These are phyloP conservation scores for Axilococcus clingmanii DNA, from an alignment of 139 green algal genomes.

Conservation along the genomic window DNA sequence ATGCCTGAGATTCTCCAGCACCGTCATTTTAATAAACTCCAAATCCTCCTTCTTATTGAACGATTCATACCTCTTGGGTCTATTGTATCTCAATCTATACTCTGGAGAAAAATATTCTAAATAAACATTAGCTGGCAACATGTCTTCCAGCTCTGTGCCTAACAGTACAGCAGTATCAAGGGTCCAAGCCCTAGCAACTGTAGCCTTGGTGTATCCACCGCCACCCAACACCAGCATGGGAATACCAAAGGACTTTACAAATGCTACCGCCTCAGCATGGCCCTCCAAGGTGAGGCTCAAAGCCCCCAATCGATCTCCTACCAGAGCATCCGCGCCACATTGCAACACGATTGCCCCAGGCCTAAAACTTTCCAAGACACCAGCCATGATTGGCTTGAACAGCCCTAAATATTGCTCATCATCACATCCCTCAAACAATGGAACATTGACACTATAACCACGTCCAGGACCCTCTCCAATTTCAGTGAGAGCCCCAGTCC, in stretches of 20 bases:
- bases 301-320: constrained; percentile 78
- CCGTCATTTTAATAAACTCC: constrained; percentile 41
- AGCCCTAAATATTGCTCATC: constrained; percentile 58
- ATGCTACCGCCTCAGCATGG: constrained; percentile 77
- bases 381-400: constrained; percentile 70
- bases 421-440: constrained; percentile 50
- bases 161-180: constrained; percentile 53
- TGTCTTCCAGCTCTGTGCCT: constrained; percentile 34
- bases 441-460: constrained; percentile 77
- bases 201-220: constrained; percentile 94
- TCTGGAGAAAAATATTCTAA: constrained; percentile 58
- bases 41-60: constrained; percentile 59
- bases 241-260: constrained; percentile 82
- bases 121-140: constrained; percentile 53
- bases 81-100: constrained; percentile 24
- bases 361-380: constrained; percentile 65
- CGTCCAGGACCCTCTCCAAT: constrained; percentile 39
- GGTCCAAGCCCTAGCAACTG: constrained; percentile 81
- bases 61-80: constrained; percentile 25
- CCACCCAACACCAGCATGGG: constrained; percentile 79
- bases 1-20: constrained; percentile 55
- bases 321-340: constrained; percentile 82
- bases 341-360: constrained; percentile 74
- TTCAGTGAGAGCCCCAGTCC: constrained; percentile 60
- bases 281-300: constrained; percentile 87